Percentiles rank a stretch among this genome's conserved stretches.
phyloP scores from a whole-genome alignment of 2,329 filamentous ascomycete genomes.

The Ceratocystis huliohia region DNA sequence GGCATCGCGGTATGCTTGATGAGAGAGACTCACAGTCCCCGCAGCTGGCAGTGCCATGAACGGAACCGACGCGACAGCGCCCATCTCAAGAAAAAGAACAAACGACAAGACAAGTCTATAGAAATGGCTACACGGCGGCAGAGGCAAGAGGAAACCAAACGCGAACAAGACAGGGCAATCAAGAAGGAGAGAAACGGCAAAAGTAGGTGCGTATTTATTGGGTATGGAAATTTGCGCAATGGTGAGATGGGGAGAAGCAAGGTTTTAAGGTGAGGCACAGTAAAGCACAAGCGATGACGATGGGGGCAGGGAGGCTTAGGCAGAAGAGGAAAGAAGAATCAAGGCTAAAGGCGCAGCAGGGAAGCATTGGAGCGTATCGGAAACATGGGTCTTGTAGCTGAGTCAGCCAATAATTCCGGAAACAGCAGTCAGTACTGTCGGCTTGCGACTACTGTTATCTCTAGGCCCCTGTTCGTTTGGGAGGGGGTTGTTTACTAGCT shows the following conservation, averaged over 20 bases:
- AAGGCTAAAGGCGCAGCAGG: too few species aligned
- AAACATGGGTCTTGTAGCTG: neutral
- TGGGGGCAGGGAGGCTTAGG: neutral
- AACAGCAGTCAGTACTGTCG: neutral
- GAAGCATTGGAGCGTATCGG: neutral
- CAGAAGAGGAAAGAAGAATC: too few species aligned
- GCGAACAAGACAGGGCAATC: neutral
- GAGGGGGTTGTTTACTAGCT: too few species aligned
- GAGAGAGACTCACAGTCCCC: slow-evolving; percentile 54
- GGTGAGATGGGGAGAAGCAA: slow-evolving; percentile 4
- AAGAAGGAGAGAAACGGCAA: neutral
- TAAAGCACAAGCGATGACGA: slow-evolving; percentile 9
- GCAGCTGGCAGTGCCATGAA: slow-evolving; percentile 77
- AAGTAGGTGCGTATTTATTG: neutral
- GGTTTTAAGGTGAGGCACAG: neutral
- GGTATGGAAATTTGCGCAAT: neutral
- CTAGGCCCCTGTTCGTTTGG: too few species aligned
- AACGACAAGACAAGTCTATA: neutral
- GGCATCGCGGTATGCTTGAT: neutral
- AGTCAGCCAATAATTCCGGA: neutral
- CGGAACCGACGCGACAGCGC: slow-evolving; percentile 78
- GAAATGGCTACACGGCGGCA: neutral
- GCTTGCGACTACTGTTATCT: neutral
- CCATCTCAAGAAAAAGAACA: slow-evolving; percentile 48
- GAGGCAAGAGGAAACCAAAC: neutral